phyloP scores from a whole-genome alignment of 1,284 basidiomycete species.

The Tetrapyrgos nigripes region DNA sequence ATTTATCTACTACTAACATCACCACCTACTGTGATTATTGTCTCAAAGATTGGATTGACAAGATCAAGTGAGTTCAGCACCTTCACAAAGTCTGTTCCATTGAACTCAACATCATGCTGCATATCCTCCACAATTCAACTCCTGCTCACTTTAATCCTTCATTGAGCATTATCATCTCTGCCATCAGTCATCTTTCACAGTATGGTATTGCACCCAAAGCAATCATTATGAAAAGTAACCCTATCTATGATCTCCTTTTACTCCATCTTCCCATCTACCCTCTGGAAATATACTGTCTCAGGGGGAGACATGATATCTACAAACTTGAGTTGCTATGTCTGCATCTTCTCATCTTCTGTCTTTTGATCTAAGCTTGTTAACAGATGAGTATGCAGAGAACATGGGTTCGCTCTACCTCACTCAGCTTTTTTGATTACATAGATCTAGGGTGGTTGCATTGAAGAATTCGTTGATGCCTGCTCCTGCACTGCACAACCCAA shows the following conservation, averaged over 20 bases:
- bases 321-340: not conserved
- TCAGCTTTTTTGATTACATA: not conserved
- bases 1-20: too few species aligned
- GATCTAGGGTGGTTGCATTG: not conserved
- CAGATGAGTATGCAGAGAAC: not conserved
- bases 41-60: too few species aligned
- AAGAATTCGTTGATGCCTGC: not conserved
- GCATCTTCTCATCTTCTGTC: conserved; percentile 1
- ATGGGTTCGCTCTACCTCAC: conserved; percentile 6
- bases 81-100: not conserved
- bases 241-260: not conserved
- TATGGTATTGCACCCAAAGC: conserved; percentile 1
- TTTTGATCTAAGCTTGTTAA: not conserved
- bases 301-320: conserved; percentile 1
- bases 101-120: conserved; percentile 5
- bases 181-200: not conserved
- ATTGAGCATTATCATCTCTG: not conserved
- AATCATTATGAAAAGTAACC: not conserved
- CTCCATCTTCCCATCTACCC: not conserved
- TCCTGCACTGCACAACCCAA: not conserved
- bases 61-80: not conserved
- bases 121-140: conserved; percentile 1
- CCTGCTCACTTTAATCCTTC: not conserved
- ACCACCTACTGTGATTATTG: too few species aligned
- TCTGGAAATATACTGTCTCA: conserved; percentile 2